A percentile compares a stretch with the other conserved stretches of the same genome.
These are phyloP conservation scores for Porcisia deanei DNA, from an alignment of 208 protist genomes.

Conservation along the genomic window DNA sequence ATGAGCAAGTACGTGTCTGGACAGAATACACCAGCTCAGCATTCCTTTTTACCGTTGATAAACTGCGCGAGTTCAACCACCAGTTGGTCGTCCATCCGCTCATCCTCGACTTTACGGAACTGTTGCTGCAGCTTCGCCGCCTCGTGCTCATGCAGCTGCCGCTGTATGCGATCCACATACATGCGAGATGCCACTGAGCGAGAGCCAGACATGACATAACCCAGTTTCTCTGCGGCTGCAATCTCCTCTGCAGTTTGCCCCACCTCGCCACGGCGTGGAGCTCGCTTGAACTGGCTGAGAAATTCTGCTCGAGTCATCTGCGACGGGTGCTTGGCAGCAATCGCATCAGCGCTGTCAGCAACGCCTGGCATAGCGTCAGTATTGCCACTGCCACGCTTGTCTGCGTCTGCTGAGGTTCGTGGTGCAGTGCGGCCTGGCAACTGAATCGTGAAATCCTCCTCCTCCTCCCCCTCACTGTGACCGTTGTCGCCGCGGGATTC, in stretches of 20 bases:
- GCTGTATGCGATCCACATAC: slow-evolving; percentile 87
- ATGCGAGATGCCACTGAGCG: slow-evolving; percentile 78
- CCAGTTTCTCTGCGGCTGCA: slow-evolving; percentile 74
- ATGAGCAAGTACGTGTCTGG: not conserved
- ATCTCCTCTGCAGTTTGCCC: slow-evolving; percentile 83
- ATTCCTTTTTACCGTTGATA: slow-evolving; percentile 28
- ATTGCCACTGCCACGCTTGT: not conserved
- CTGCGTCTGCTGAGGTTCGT: not conserved
- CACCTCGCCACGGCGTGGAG: slow-evolving; percentile 85
- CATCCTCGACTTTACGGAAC: slow-evolving; percentile 88
- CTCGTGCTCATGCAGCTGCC: slow-evolving; percentile 89
- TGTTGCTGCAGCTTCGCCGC: slow-evolving; percentile 87
- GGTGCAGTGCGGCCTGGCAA: not conserved
- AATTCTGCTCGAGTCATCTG: slow-evolving; percentile 91
- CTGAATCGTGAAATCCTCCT: slow-evolving; percentile 12
- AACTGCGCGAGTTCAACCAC: slow-evolving; percentile 57
- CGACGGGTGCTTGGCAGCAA: slow-evolving; percentile 73
- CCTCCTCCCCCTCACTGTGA: not conserved
- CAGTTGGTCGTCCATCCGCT: slow-evolving; percentile 71
- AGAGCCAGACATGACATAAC: slow-evolving; percentile 93
- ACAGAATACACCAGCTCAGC: slow-evolving; percentile 6
- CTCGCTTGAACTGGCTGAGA: slow-evolving; percentile 85
- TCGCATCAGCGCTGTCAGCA: not conserved
- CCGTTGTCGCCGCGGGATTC: not conserved
- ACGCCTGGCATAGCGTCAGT: not conserved